Evolutionary conservation across 2,329 filamentous ascomycete species (phyloP).

Genomic region (Neonectria hederae): DNA sequence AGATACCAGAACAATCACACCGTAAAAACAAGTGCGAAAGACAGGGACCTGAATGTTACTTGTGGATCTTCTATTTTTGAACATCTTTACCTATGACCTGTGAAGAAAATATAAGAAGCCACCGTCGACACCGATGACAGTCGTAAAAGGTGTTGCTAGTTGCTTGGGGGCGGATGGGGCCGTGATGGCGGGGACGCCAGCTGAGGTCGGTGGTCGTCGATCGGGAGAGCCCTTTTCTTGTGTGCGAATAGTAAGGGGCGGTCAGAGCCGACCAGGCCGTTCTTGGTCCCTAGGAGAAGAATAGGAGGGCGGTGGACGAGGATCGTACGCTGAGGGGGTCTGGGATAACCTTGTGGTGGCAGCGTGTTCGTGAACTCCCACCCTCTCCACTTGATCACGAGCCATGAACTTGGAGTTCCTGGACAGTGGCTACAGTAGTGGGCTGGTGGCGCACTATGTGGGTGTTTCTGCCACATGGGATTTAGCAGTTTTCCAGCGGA

Average conservation of each 20-base stretch:
- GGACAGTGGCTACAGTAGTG: slow-evolving; percentile 6
- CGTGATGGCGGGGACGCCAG: slow-evolving; percentile 10
- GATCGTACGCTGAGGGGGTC: neutral
- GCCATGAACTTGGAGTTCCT: neutral
- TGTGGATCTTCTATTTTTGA: slow-evolving; percentile 19
- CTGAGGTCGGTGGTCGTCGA: slow-evolving; percentile 12
- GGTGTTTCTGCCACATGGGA: slow-evolving; percentile 23
- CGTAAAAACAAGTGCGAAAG: neutral
- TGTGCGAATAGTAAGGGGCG: neutral
- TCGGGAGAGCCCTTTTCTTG: slow-evolving; percentile 7
- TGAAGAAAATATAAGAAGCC: neutral
- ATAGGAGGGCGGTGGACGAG: neutral
- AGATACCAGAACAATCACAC: neutral
- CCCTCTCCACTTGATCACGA: neutral
- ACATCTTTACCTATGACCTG: slow-evolving; percentile 14
- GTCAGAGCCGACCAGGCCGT: neutral
- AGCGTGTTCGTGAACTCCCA: neutral
- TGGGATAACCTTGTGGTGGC: neutral
- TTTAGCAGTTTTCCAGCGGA: slow-evolving; percentile 27
- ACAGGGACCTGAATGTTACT: slow-evolving; percentile 17
- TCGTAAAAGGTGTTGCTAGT: slow-evolving; percentile 13
- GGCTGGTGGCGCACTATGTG: slow-evolving; percentile 12
- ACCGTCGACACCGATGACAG: slow-evolving; percentile 17
- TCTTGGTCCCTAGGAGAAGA: neutral
- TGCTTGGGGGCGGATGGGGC: slow-evolving; percentile 13